phyloP scores from a whole-genome alignment of 345 rosid genomes.

The Brassica juncea region DNA sequence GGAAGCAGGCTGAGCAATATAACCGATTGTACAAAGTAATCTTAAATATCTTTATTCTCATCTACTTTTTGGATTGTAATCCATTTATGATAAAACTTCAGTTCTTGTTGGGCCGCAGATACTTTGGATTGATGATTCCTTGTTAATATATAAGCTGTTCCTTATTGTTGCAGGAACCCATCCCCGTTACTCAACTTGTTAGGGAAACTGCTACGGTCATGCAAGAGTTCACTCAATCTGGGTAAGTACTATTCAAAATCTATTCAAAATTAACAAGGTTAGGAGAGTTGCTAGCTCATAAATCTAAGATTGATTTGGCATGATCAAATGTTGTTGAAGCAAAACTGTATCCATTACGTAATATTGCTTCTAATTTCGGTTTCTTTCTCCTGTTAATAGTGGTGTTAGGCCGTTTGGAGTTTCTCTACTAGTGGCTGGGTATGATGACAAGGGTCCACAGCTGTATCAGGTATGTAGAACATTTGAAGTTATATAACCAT shows the following conservation, averaged over 20 bases:
- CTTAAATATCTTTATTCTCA: background rate
- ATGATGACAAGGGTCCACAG: conserved; percentile 95
- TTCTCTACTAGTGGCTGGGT: conserved; percentile 89
- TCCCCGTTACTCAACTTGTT: conserved; percentile 93
- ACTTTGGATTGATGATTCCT: background rate
- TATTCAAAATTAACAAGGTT: background rate
- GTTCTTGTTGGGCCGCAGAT: conserved; percentile 7
- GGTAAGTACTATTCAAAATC: conserved; percentile 50
- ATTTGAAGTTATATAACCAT: background rate
- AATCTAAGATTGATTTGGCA: background rate
- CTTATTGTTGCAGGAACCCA: conserved; percentile 66
- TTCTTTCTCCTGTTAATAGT: conserved; percentile 35
- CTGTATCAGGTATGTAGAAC: conserved; percentile 68
- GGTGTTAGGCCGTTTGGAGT: conserved; percentile 99
- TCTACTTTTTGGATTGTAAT: background rate
- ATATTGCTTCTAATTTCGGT: background rate
- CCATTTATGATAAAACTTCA: background rate
- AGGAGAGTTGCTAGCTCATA: background rate
- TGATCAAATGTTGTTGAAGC: background rate
- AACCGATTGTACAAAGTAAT: conserved; percentile 70
- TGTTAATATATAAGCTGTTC: background rate
- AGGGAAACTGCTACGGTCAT: conserved; percentile 98
- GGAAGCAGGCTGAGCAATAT: conserved; percentile 94
- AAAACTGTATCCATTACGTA: background rate
- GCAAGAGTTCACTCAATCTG: conserved; percentile 98